phyloP scores from a whole-genome alignment of 768 basidiomycete species.

The Filobasidium floriforme region DNA sequence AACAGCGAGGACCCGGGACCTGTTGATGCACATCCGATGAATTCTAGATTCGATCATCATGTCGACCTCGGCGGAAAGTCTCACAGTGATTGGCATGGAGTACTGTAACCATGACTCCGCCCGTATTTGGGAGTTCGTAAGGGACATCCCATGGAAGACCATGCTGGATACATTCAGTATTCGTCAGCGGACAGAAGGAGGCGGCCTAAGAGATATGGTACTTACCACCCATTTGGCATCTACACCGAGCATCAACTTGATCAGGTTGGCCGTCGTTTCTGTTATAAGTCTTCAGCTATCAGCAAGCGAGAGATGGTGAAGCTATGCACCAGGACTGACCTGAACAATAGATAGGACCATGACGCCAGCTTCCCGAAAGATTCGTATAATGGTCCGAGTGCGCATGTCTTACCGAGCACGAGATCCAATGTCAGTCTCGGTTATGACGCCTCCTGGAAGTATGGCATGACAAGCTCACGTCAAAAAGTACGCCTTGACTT shows the following conservation, averaged over 20 bases:
- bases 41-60: background rate
- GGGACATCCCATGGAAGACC: conserved; percentile 74
- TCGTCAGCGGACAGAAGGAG: background rate
- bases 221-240: conserved; percentile 71
- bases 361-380: conserved; percentile 75
- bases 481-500: conserved; percentile 80
- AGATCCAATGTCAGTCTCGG: background rate
- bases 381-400: conserved; percentile 97
- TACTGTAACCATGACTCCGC: conserved; percentile 78
- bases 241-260: conserved; percentile 82
- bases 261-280: conserved; percentile 81
- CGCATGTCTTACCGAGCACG: conserved; percentile 60
- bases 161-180: conserved; percentile 42
- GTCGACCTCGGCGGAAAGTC: conserved; percentile 22
- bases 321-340: conserved; percentile 33
- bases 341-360: conserved; percentile 93
- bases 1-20: conserved; percentile 88
- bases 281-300: background rate
- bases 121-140: conserved; percentile 67
- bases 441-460: no score
- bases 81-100: conserved; percentile 96
- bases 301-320: background rate
- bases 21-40: conserved; percentile 18
- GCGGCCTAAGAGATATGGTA: background rate
- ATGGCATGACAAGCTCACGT: conserved; percentile 53